Evolutionary conservation across 1,284 basidiomycete genomes (phyloP), one percentile per base, ranked within the genome.

Genomic region (Malassezia japonica): DNA sequence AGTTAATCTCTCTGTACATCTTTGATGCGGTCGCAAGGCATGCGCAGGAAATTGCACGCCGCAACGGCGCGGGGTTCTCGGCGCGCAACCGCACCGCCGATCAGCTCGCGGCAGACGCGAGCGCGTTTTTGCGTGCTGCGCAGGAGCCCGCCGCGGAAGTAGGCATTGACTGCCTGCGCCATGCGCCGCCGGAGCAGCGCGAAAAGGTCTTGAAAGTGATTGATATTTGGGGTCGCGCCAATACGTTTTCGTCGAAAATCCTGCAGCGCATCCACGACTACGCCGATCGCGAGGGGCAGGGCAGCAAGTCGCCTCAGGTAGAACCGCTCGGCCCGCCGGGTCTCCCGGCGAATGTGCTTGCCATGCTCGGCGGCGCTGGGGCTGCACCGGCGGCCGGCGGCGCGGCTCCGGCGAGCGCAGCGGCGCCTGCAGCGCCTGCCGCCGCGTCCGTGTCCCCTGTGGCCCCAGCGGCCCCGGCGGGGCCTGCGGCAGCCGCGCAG

Each of bases 171-270:
- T 55, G 55, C n/a, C 33, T 57, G 38, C 35, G 36, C 8, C 25
- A 32, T 28, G 58, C 57, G 7, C 39, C 36, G 12, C 21, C 31
- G 10, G 62, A 62, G 18, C 62, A 64, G 33, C 51, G 47, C 40
- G 60, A 62, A 37, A 65, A 65, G 43, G 62, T 62, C 13, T 36
- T 37, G 25, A 65, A 65, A 40, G 62, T 65, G 31, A 46, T 65
- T 32, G 62, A 65, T 41, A 65, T 65, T 31, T 65, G 62, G 62
- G 36, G 24, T 23, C 57, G 58, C 15, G 59, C 61, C 1, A 47
- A 34, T 3, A 63, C 62, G 12, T 65, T 65, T 42, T 38, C 50
- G n/a, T n/a, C 45, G 6, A 42, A 41, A 16, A 27, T 62, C 18
- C 48, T 65, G n/a, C 37, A 46, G 40, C 31, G 41, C 8, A 49